Evolutionary conservation across 2,329 filamentous ascomycete genomes (phyloP).

Genomic region (Hypoxylon sp.): DNA sequence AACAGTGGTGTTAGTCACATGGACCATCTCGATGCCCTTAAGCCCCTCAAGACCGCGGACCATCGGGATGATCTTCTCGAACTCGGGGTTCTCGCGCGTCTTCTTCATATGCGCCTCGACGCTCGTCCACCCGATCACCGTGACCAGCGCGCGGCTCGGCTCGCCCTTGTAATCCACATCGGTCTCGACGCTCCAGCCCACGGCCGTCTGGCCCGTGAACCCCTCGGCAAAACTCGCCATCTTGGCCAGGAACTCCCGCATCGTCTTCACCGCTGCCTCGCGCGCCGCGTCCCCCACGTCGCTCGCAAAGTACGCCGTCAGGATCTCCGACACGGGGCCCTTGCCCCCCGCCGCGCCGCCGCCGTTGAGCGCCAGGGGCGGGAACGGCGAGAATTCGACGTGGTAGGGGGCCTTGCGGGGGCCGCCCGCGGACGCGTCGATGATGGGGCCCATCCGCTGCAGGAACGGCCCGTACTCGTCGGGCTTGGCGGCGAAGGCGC

Average conservation of each 20-base stretch:
- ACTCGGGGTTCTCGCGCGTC: constrained; percentile 40
- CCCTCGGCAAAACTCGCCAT: constrained; percentile 18
- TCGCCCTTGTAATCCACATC: constrained; percentile 39
- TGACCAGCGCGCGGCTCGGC: constrained; percentile 37
- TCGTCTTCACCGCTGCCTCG: neutral
- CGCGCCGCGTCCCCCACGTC: constrained; percentile 7
- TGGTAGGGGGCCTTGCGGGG: constrained; percentile 38
- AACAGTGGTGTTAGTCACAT: constrained; percentile 36
- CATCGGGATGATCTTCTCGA: constrained; percentile 28
- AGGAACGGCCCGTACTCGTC: constrained; percentile 39
- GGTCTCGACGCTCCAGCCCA: constrained; percentile 46
- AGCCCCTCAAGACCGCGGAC: constrained; percentile 37
- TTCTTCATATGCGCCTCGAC: constrained; percentile 38
- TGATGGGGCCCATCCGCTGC: constrained; percentile 9
- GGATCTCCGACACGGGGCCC: constrained; percentile 39
- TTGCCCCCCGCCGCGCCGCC: neutral
- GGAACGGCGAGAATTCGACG: constrained; percentile 41
- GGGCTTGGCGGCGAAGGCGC: constrained; percentile 39
- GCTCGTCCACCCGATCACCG: constrained; percentile 46
- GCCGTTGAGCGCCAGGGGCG: constrained; percentile 32
- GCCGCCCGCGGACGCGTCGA: constrained; percentile 12
- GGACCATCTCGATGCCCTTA: constrained; percentile 40
- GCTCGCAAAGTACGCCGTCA: constrained; percentile 43
- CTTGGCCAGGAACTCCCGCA: constrained; percentile 24
- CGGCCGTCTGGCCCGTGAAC: constrained; percentile 34